Evolutionary conservation across 306 rosid genomes (phyloP).

Genomic region (Carpinus fangiana): DNA sequence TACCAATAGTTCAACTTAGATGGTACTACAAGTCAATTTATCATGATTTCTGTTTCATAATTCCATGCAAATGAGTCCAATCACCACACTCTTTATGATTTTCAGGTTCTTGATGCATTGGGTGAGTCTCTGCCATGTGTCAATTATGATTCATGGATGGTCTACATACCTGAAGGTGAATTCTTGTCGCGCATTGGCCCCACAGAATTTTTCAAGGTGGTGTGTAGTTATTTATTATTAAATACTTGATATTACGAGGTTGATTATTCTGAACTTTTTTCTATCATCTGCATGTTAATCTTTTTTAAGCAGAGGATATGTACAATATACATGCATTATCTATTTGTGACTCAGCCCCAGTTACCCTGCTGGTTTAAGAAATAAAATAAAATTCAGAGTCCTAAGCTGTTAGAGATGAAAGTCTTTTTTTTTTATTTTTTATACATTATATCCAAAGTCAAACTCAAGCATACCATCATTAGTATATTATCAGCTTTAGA

Average conservation of each 20-base stretch:
- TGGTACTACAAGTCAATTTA: not conserved
- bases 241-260: not conserved
- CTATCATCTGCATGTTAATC: not conserved
- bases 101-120: conserved; percentile 82
- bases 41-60: not conserved
- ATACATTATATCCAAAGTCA: too few relatives aligned
- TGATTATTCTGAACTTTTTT: not conserved
- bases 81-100: not conserved
- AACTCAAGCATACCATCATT: too few relatives aligned
- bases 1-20: not conserved
- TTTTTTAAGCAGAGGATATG: not conserved
- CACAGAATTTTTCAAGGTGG: conserved; percentile 79
- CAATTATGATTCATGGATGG: conserved; percentile 95
- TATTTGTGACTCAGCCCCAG: not conserved
- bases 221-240: not conserved
- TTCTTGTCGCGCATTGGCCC: conserved; percentile 95
- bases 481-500: too few relatives aligned
- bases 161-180: conserved; percentile 82
- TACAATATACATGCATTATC: not conserved
- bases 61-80: not conserved
- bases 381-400: too few relatives aligned
- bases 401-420: too few relatives aligned
- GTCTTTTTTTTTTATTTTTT: too few relatives aligned
- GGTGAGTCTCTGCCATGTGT: conserved; percentile 82
- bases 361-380: not conserved